Base-by-base conservation (phyloP, 2,329 filamentous ascomycete genomes). In the Bipolaris victoriae region DNA sequence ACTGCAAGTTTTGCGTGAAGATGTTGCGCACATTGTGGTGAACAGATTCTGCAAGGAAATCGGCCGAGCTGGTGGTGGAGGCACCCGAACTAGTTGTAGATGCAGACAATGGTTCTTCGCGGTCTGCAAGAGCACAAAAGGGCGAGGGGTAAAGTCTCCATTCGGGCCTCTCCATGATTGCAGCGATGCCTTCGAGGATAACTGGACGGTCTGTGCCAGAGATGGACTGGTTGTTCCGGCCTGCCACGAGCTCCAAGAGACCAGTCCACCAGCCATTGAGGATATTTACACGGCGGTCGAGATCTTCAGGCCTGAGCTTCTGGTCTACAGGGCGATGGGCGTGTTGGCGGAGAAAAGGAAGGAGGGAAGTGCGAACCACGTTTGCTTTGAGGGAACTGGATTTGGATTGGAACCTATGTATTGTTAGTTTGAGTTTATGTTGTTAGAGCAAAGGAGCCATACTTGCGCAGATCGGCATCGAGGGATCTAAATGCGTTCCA, bases 201-300 rank as follows among this genome's bases (percentile, higher is more conserved):
- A 87, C 84, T 0, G 92, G 91, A 31, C 92, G 84, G 69, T 97
- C 93, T n/a, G 91, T 88, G 10, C 91, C 91, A 1, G 91, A 88
- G 13, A 97, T 88, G 3, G 90, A 88, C 67, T 92, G 89, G 54
- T 88, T 88, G 71, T 88, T 86, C 60, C 85, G 84, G 31, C 89
- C 90, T 63, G 92, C 88, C 22, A 97, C 84, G 81, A 96, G 87
- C 58, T 95, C 92, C 54, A 97, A 78, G 37, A 97, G 80, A 1
- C 86, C 88, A 41, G 83, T 88, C 93, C 93, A 97, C 93, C 93
- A 97, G 71, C 91, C 93, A 73, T 95, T 91, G 56, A 97, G 79
- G 46, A 96, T 91, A 43, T 87, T 87, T 2, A 90, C 85, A 58
- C 93, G 85, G 35, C 90, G 85, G 68, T 97, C 92, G 43, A 97